These are phyloP conservation scores for Fraxinus nigra DNA, from an alignment of 305 asterid genomes.

Conservation along the genomic window DNA sequence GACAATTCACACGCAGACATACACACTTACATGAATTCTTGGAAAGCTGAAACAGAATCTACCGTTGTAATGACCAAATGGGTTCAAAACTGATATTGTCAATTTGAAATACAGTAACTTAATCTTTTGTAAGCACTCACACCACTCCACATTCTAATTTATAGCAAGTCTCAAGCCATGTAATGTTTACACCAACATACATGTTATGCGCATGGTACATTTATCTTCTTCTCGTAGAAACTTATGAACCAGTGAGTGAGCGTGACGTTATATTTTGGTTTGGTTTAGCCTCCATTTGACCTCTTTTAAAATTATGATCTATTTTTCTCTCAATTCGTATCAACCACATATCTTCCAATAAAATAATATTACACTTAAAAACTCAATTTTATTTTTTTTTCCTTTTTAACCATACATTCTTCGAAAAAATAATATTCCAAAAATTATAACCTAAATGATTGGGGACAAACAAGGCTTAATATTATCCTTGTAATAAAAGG, in stretches of 20 bases:
- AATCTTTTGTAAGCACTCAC: background rate
- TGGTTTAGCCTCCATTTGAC: background rate
- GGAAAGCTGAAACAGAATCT: slow-evolving; percentile 37
- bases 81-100: slow-evolving; percentile 23
- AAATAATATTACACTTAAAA: too few relatives aligned
- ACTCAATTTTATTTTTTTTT: too few relatives aligned
- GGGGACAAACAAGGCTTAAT: background rate
- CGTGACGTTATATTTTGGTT: background rate
- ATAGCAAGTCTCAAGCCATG: background rate
- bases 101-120: background rate
- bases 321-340: too few relatives aligned
- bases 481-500: slow-evolving; percentile 10
- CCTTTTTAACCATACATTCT: background rate
- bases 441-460: background rate
- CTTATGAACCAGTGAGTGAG: background rate
- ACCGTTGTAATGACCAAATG: slow-evolving; percentile 30
- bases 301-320: too few relatives aligned
- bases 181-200: background rate
- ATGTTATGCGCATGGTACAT: background rate
- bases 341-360: background rate
- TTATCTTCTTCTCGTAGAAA: background rate
- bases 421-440: background rate
- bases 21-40: slow-evolving; percentile 23
- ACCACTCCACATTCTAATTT: background rate
- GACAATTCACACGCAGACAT: slow-evolving; percentile 32